Evolutionary conservation across 495 filamentous ascomycete genomes (phyloP).

Genomic region (Podospora appendiculata): DNA sequence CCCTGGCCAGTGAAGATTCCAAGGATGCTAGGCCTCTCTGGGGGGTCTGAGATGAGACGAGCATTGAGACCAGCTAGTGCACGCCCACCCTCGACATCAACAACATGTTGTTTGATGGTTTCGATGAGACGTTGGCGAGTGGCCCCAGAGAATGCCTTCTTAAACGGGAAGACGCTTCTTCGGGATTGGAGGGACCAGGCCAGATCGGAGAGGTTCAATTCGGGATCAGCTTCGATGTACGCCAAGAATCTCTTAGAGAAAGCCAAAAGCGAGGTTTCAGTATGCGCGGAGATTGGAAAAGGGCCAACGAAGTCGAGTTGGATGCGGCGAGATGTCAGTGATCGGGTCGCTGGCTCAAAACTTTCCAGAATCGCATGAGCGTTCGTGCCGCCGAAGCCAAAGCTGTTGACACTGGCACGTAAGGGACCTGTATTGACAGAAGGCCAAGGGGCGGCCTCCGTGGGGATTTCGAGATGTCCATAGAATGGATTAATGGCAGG

Average conservation of each 20-base stretch:
- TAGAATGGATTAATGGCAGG: constrained; percentile 22
- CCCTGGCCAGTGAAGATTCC: constrained; percentile 16
- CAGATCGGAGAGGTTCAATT: not conserved
- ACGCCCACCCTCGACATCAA: not conserved
- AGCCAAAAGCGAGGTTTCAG: not conserved
- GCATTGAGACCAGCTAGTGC: not conserved
- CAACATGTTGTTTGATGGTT: not conserved
- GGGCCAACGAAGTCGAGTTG: not conserved
- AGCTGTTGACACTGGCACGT: constrained; percentile 8
- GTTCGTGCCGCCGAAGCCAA: constrained; percentile 11
- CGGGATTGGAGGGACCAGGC: not conserved
- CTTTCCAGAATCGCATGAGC: constrained; percentile 13
- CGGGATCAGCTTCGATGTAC: not conserved
- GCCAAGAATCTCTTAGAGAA: no score
- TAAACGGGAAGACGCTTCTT: not conserved
- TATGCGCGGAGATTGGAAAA: not conserved
- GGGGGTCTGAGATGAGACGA: not conserved
- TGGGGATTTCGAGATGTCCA: constrained; percentile 16
- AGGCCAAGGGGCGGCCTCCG: constrained; percentile 3
- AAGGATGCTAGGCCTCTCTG: not conserved
- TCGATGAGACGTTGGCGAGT: not conserved
- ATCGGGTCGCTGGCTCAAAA: not conserved
- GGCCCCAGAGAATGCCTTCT: not conserved
- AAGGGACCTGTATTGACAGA: not conserved
- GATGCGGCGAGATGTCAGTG: not conserved